Base-by-base conservation (phyloP, 352 stramenopile species). In the Phytophthora fragariaefolia region DNA sequence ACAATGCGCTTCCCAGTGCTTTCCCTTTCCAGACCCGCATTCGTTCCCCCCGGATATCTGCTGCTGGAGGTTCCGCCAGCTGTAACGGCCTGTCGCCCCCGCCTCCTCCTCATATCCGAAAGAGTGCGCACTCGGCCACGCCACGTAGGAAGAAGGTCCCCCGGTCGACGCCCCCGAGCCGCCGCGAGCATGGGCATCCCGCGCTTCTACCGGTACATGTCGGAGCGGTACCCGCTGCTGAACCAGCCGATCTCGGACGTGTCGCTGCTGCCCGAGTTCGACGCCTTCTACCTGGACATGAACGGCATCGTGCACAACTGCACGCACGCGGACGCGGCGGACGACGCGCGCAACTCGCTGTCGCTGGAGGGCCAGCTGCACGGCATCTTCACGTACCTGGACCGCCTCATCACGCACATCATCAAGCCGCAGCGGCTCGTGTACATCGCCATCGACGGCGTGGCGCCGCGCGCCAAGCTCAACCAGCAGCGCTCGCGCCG, bases 251-350 rank as follows among this genome's bases (percentile, higher is more conserved):
- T 96, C 71, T 98, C 94, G 30, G 97, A 99, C 76, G 89, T 97
- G 23, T 97, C 97, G 23, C 87, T 99, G 4, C 74, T 99, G 34
- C 97, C 98, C 3, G 95, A 99, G 71, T 99, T 99, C 63, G 97
- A 99, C 83, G 96, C 98, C 72, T 92, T 99, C 66, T 99, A 99
- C 74, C 77, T 99, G 38, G 98, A 99, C 77, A 99, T 99, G 97
- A 99, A 99, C 79, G 98, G 98, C 55, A 99, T 99, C 67, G 99
- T 99, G 63, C 98, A 99, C 84, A 98, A 98, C 62, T 99, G 96
- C 76, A 99, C 98, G 24, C 98, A 99, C 80, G 91, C 89, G 24
- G 98, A 99, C 76, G 63, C 69, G 10, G 93, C 94, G n/a, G 87
- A 98, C 69, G 85, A 97, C 59, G 85, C 96, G 63, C 73, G 98